Evolutionary conservation across 148 eudicot species (phyloP).

Genomic region (Amaranthus cruentus): DNA sequence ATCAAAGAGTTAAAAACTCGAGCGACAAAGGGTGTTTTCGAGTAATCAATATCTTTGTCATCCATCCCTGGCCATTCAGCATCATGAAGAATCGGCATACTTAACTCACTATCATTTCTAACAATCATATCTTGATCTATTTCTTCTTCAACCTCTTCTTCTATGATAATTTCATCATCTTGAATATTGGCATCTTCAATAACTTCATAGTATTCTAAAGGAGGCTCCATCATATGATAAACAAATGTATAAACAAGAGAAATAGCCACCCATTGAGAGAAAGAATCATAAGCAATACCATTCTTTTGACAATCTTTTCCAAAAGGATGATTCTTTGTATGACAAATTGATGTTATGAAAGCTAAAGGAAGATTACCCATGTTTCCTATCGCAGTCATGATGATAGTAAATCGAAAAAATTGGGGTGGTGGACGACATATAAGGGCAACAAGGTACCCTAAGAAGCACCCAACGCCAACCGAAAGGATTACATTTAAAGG

Average conservation of each 20-base stretch:
- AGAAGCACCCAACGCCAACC: constrained; percentile 48
- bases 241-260: constrained; percentile 68
- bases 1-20: constrained; percentile 45
- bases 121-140: background rate
- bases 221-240: constrained; percentile 87
- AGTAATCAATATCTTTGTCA: constrained; percentile 67
- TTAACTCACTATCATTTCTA: constrained; percentile 34
- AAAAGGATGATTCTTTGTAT: constrained; percentile 45
- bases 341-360: constrained; percentile 57
- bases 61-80: constrained; percentile 98
- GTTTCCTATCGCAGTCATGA: constrained; percentile 72
- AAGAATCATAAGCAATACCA: constrained; percentile 67
- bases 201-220: constrained; percentile 47
- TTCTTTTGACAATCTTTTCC: constrained; percentile 39
- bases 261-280: constrained; percentile 65
- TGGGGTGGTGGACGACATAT: constrained; percentile 76
- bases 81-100: constrained; percentile 74
- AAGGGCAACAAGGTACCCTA: constrained; percentile 58
- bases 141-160: constrained; percentile 19
- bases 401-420: constrained; percentile 59
- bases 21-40: constrained; percentile 74
- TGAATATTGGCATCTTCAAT: constrained; percentile 26
- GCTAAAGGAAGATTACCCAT: constrained; percentile 65
- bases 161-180: constrained; percentile 33
- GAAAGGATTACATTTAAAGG: constrained; percentile 69